Base-by-base conservation (phyloP, 139 green algal genomes). In the Volvox reticuliferus region DNA sequence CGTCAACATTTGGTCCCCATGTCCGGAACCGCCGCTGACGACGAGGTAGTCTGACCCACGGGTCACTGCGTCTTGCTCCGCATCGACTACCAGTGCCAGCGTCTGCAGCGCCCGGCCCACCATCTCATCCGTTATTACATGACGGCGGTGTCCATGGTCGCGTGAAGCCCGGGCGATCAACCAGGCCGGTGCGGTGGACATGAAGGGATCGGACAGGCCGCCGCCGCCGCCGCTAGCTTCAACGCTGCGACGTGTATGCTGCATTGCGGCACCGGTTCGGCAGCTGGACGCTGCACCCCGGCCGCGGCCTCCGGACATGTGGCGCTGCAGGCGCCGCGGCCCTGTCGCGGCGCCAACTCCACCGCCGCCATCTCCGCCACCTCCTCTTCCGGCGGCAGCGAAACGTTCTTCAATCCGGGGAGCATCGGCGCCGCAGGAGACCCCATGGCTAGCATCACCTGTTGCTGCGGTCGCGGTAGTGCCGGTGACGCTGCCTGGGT, bases 181-280 rank as follows among this genome's bases (percentile, higher is more conserved):
- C 82, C 82, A 88, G 20, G 67, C 63, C 1, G 82, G 82, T 35
- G 82, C 62, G 1, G 82, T 88, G 18, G 33, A 37, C 63, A 88
- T 24, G 33, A 82, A 36, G 20, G 12, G 21, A 28, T 82, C 77
- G 33, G 2, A 82, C 12, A 36, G 77, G 14, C 37, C 22, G 79
- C 37, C 30, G 36, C 79, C 79, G 79, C 75, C 71, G 71, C 71
- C 75, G 65, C 21, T 30, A 35, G 26, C 71, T 33, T 35, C 71
- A 14, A 14, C 21, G 71, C 21, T 30, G 71, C 71, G 17, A 30
- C 71, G 71, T 2, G 26, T n/a, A 33, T 32, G 71, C 1, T 20
- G 71, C 71, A 35, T 36, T 30, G 71, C 20, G 14, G 28, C 22
- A 28, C 67, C 67, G 67, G 22, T 28, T 28, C 67, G 67, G 22